phyloP scores from a whole-genome alignment of 352 stramenopile species.

The Phytopythium kandeliae region DNA sequence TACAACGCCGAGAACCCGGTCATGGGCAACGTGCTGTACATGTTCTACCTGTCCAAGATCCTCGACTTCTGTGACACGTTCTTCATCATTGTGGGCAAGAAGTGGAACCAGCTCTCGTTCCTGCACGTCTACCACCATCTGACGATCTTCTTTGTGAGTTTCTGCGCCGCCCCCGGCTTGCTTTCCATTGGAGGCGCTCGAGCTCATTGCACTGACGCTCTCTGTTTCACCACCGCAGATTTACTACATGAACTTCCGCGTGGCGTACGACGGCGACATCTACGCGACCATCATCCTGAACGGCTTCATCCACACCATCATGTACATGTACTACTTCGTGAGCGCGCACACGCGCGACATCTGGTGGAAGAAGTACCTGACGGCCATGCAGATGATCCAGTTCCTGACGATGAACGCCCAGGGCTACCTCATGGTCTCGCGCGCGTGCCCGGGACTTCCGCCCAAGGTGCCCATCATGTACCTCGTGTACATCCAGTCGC shows the following conservation, averaged over 20 bases:
- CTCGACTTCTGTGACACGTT: conserved; percentile 88
- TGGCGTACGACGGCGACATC: conserved; percentile 93
- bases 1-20: conserved; percentile 83
- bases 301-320: conserved; percentile 96
- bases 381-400: conserved; percentile 92
- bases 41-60: conserved; percentile 96
- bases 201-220: background rate
- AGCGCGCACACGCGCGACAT: conserved; percentile 94
- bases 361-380: conserved; percentile 96
- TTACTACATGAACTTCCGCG: conserved; percentile 93
- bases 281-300: conserved; percentile 96
- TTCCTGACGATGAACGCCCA: conserved; percentile 81
- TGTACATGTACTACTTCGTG: conserved; percentile 99
- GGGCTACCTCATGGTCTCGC: conserved; percentile 57
- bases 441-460: conserved; percentile 77
- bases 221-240: conserved; percentile 17
- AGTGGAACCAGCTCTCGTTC: conserved; percentile 95
- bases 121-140: conserved; percentile 97
- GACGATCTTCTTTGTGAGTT: conserved; percentile 94
- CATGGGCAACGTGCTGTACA: conserved; percentile 90
- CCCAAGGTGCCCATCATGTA: conserved; percentile 78
- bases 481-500: conserved; percentile 92
- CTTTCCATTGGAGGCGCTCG: too few species aligned
- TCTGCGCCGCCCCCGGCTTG: background rate
- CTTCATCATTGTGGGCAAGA: conserved; percentile 96